A percentile compares a stretch with the other conserved stretches of the same genome.
Conservation (phyloP, 2,329 filamentous ascomycete genomes). For the Aspergillus ibericus region DNA sequence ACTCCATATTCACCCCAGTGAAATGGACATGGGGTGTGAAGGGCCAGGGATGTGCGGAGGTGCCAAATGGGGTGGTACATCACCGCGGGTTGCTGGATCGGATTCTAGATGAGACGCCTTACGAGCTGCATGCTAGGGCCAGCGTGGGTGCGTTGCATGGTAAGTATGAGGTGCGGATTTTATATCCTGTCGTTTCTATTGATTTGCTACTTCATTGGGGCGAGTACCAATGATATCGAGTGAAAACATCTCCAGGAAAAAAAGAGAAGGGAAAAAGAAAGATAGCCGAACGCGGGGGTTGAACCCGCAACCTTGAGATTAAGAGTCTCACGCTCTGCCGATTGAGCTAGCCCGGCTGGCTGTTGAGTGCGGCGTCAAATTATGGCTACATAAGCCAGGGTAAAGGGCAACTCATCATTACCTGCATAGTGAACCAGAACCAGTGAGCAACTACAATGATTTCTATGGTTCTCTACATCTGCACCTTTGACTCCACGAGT, state of each 20-base stretch:
- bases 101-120: no score
- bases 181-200: no score
- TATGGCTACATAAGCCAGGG: background rate
- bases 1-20: background rate
- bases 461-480: no score
- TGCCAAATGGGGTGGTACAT: background rate
- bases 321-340: conserved; percentile 53
- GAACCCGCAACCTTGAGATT: conserved; percentile 45
- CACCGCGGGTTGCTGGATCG: background rate
- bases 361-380: background rate
- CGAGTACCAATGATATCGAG: background rate
- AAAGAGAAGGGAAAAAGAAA: no score
- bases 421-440: no score
- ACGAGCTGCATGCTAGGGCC: no score
- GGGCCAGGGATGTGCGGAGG: background rate
- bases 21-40: background rate
- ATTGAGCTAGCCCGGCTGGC: conserved; percentile 51
- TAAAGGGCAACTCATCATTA: no score
- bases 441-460: no score
- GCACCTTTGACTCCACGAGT: no score
- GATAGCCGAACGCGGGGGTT: conserved; percentile 45
- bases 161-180: no score
- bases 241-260: conserved; percentile 10
- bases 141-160: no score
- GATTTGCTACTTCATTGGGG: no score